phyloP scores from a whole-genome alignment of 495 filamentous ascomycete genomes.

The Cryomyces minteri region DNA sequence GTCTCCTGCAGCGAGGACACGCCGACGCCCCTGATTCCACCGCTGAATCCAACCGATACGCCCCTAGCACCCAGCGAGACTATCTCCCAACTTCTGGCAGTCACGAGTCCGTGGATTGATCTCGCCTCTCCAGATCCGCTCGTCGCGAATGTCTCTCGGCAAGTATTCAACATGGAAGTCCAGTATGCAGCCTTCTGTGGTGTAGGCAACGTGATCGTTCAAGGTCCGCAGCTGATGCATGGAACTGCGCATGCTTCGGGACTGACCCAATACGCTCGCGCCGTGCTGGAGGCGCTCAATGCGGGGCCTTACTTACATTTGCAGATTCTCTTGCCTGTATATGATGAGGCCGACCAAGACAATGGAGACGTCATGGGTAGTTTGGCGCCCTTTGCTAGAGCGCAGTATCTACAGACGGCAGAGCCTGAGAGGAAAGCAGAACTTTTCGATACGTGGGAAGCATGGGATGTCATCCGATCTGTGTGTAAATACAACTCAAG shows the following conservation, averaged over 20 bases:
- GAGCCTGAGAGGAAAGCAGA: slow-evolving; percentile 16
- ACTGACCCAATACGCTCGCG: slow-evolving; percentile 57
- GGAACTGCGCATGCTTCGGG: slow-evolving; percentile 26
- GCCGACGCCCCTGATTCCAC: slow-evolving; percentile 31
- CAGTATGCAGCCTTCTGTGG: slow-evolving; percentile 93
- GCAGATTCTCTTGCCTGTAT: slow-evolving; percentile 68
- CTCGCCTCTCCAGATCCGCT: slow-evolving; percentile 65
- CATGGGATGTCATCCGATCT: slow-evolving; percentile 75
- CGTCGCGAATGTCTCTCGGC: slow-evolving; percentile 65
- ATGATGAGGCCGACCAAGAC: slow-evolving; percentile 33
- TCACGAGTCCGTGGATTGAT: slow-evolving; percentile 79
- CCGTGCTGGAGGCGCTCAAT: slow-evolving; percentile 61
- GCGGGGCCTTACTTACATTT: slow-evolving; percentile 60
- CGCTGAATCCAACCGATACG: slow-evolving; percentile 56
- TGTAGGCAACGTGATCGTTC: slow-evolving; percentile 61
- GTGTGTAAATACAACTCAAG: slow-evolving; percentile 70
- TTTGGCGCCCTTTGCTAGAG: slow-evolving; percentile 36
- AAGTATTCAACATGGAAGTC: slow-evolving; percentile 78
- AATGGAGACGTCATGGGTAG: slow-evolving; percentile 32
- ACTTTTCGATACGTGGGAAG: slow-evolving; percentile 70
- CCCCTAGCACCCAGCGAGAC: slow-evolving; percentile 51
- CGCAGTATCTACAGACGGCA: slow-evolving; percentile 28
- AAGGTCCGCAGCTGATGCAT: slow-evolving; percentile 45
- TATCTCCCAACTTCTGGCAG: slow-evolving; percentile 51
- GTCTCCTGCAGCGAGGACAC: neutral